These are phyloP conservation scores for Fraxinus greggii DNA, from an alignment of 305 asterid genomes.

Conservation along the genomic window DNA sequence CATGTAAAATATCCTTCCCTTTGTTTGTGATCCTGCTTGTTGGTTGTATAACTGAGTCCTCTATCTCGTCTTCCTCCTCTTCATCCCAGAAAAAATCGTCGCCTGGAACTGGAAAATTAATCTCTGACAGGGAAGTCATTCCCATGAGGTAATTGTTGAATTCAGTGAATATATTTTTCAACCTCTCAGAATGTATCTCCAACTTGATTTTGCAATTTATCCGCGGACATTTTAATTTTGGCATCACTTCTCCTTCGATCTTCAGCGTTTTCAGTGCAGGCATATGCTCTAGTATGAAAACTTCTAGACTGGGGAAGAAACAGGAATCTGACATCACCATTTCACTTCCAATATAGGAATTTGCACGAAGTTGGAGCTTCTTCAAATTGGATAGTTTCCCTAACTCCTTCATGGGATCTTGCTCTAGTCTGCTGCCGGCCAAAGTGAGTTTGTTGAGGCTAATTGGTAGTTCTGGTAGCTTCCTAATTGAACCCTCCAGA, in stretches of 20 bases:
- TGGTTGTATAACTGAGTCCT: not conserved
- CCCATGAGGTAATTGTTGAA: constrained; percentile 3
- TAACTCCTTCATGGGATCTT: constrained; percentile 4
- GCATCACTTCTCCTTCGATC: not conserved
- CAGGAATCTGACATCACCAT: not conserved
- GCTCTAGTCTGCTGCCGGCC: not conserved
- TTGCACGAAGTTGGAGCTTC: constrained; percentile 1
- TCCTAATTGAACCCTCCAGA: not conserved
- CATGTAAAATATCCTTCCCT: not conserved
- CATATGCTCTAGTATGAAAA: not conserved
- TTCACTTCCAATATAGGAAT: not conserved
- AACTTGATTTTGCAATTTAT: not conserved
- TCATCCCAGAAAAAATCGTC: not conserved
- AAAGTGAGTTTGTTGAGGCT: not conserved
- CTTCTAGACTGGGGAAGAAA: not conserved
- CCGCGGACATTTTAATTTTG: not conserved
- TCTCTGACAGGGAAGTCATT: not conserved
- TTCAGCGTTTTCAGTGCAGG: not conserved
- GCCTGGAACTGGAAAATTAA: not conserved
- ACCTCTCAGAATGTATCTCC: not conserved
- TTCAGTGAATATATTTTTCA: constrained; percentile 2
- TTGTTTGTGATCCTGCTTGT: not conserved
- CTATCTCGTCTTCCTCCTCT: not conserved
- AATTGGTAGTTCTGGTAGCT: not conserved
- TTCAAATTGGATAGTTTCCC: not conserved